phyloP scores from a whole-genome alignment of 1,284 basidiomycete genomes.

The Macrocystidia cucumis region DNA sequence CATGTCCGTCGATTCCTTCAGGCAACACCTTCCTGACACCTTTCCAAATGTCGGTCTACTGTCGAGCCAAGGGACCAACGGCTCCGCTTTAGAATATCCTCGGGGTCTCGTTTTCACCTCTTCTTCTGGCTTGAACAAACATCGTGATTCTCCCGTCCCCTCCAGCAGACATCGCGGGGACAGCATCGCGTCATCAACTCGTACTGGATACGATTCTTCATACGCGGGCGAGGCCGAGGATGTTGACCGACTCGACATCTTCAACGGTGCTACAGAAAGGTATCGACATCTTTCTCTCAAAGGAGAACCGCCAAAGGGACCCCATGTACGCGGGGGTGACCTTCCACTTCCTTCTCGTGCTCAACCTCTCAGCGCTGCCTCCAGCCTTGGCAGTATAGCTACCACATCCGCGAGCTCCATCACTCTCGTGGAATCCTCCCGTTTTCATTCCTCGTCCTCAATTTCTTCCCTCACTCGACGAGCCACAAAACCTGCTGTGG shows the following conservation, averaged over 20 bases:
- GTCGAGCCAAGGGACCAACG: slow-evolving; percentile 24
- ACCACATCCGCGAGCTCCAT: slow-evolving; percentile 23
- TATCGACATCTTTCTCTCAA: slow-evolving; percentile 30
- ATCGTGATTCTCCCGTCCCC: slow-evolving; percentile 17
- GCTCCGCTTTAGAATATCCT: slow-evolving; percentile 21
- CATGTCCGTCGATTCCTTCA: slow-evolving; percentile 69
- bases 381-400: slow-evolving; percentile 31
- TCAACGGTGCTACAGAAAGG: slow-evolving; percentile 23
- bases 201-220: slow-evolving; percentile 30
- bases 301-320: slow-evolving; percentile 23
- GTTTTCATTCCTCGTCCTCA: slow-evolving; percentile 35
- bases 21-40: slow-evolving; percentile 33
- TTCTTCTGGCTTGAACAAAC: slow-evolving; percentile 17
- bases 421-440: slow-evolving; percentile 28
- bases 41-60: slow-evolving; percentile 24
- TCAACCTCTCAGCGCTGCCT: slow-evolving; percentile 28
- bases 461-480: slow-evolving; percentile 23
- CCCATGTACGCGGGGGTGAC: slow-evolving; percentile 40
- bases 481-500: slow-evolving; percentile 14
- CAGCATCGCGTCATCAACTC: slow-evolving; percentile 43
- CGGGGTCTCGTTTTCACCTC: slow-evolving; percentile 17
- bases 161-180: slow-evolving; percentile 41
- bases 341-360: slow-evolving; percentile 44
- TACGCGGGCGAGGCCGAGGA: slow-evolving; percentile 44
- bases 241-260: slow-evolving; percentile 39